These are phyloP conservation scores for Phytopythium delawarense DNA, from an alignment of 352 stramenopile genomes.

Conservation along the genomic window DNA sequence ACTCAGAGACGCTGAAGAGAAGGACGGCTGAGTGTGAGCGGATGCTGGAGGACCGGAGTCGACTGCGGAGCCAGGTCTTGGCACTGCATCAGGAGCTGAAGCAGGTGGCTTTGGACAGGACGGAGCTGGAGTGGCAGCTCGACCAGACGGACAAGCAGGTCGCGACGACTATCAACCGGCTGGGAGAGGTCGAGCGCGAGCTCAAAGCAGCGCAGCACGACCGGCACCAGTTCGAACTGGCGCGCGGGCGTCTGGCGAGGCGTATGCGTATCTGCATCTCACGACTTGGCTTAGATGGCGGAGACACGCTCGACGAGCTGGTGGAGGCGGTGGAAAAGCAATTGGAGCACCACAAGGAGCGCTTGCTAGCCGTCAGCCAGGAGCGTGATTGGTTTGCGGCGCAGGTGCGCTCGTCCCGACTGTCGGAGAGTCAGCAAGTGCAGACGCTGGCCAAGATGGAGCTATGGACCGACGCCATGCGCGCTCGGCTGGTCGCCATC, in stretches of 20 bases:
- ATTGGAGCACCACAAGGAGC: background rate
- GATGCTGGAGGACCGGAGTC: background rate
- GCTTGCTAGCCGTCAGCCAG: background rate
- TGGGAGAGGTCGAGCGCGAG: background rate
- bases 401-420: background rate
- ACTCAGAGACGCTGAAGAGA: background rate
- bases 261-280: background rate
- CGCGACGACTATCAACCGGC: background rate
- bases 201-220: background rate
- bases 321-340: background rate
- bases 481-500: background rate
- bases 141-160: background rate
- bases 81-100: background rate
- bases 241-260: background rate
- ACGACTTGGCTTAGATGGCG: background rate
- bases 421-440: background rate
- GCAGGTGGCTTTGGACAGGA: background rate
- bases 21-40: background rate
- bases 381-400: background rate
- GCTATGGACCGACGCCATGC: background rate
- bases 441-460: background rate
- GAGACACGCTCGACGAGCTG: background rate
- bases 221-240: background rate
- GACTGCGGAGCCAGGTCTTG: background rate
- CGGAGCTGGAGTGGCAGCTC: background rate